A percentile compares a stretch with the other conserved stretches of the same genome.
Conservation (phyloP, 2,329 filamentous ascomycete species). For the Aspergillus carbonarius region DNA sequence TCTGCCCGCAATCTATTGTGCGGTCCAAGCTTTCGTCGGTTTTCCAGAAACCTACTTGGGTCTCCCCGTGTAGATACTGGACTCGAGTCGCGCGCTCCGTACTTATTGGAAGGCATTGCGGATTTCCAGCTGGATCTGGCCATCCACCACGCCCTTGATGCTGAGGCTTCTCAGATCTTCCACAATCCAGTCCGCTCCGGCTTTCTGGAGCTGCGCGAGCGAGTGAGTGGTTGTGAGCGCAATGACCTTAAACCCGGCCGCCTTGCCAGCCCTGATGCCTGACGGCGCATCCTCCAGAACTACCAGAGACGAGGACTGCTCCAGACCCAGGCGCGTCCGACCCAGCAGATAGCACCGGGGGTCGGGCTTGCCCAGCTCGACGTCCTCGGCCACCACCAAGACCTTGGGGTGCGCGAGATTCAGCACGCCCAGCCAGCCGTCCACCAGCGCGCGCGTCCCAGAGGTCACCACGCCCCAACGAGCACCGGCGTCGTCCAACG, state of each 20-base stretch:
- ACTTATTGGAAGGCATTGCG: slow-evolving; percentile 52
- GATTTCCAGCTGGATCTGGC: slow-evolving; percentile 67
- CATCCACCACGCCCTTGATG: slow-evolving; percentile 57
- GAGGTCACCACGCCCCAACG: slow-evolving; percentile 85
- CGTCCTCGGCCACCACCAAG: slow-evolving; percentile 74
- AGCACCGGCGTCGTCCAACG: slow-evolving; percentile 60
- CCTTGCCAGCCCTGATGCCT: slow-evolving; percentile 79
- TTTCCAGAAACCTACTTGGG: background rate
- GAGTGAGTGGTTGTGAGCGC: slow-evolving; percentile 84
- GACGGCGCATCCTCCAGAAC: slow-evolving; percentile 89
- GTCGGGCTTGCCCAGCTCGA: slow-evolving; percentile 73
- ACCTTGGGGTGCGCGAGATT: slow-evolving; percentile 64
- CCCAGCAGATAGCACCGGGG: slow-evolving; percentile 72
- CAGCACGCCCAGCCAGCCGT: slow-evolving; percentile 70
- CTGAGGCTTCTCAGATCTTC: slow-evolving; percentile 72
- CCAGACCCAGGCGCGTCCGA: slow-evolving; percentile 57
- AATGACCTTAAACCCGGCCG: slow-evolving; percentile 79
- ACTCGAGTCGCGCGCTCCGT: background rate
- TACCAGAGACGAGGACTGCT: slow-evolving; percentile 56
- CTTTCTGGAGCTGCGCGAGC: slow-evolving; percentile 66
- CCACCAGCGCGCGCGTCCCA: slow-evolving; percentile 64
- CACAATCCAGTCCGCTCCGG: slow-evolving; percentile 86
- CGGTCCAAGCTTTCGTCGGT: background rate
- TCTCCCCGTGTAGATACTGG: background rate
- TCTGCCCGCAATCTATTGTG: background rate